A percentile compares a stretch with the other conserved stretches of the same genome.
Evolutionary conservation across 805 yeast species (phyloP).

Genomic region (Ogataea pilisensis): DNA sequence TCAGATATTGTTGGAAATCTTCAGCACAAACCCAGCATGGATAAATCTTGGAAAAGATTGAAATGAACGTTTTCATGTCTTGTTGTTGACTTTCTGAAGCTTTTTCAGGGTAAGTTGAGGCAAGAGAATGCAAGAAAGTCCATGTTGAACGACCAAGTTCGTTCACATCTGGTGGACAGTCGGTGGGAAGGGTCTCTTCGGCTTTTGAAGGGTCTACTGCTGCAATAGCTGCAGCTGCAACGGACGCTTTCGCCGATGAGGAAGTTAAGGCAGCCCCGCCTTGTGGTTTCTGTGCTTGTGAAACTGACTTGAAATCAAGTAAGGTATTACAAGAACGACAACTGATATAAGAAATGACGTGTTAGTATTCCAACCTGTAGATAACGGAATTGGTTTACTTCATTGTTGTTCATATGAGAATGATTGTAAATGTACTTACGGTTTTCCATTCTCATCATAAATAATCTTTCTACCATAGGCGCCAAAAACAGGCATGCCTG

Average conservation of each 20-base stretch:
- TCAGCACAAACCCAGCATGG: constrained; percentile 94
- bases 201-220: constrained; percentile 19
- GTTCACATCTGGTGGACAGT: constrained; percentile 84
- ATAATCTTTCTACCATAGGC: constrained; percentile 63
- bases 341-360: constrained; percentile 12
- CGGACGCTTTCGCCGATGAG: constrained; percentile 2
- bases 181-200: constrained; percentile 24
- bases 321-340: constrained; percentile 88
- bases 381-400: neutral
- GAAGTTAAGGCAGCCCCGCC: constrained; percentile 8
- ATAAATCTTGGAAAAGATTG: constrained; percentile 70
- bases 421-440: constrained; percentile 49
- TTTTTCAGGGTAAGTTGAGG: constrained; percentile 77
- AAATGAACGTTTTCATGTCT: constrained; percentile 68
- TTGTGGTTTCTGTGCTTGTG: constrained; percentile 18
- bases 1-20: constrained; percentile 68
- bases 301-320: constrained; percentile 71
- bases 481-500: constrained; percentile 43
- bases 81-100: constrained; percentile 61
- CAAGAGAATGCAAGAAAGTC: constrained; percentile 87
- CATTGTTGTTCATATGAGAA: neutral
- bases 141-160: constrained; percentile 82
- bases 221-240: constrained; percentile 12
- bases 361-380: constrained; percentile 2
- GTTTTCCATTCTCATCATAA: constrained; percentile 87